Percentiles rank a stretch among this genome's conserved stretches.
phyloP scores from a whole-genome alignment of 257 asterid genomes.

The Capsicum rhomboideum region DNA sequence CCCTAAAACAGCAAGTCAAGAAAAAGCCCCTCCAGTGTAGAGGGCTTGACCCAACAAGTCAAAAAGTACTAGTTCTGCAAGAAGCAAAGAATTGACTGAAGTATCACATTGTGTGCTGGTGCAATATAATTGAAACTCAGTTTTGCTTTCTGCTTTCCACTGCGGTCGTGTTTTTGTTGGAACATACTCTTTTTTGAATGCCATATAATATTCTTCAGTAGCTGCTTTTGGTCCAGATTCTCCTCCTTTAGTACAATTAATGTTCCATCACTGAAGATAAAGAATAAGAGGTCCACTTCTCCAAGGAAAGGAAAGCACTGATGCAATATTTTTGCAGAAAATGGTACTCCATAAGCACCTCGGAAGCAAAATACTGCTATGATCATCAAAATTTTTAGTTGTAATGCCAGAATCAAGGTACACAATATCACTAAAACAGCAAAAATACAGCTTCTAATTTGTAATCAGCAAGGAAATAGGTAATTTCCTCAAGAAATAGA shows the following conservation, averaged over 20 bases:
- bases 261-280: neutral
- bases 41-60: too few relatives aligned
- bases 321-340: neutral
- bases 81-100: too few relatives aligned
- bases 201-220: neutral
- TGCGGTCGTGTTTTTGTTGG: neutral
- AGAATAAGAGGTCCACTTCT: neutral
- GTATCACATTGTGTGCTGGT: slow-evolving; percentile 1
- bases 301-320: neutral
- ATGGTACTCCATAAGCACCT: neutral
- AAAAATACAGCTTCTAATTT: neutral
- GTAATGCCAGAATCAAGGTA: neutral
- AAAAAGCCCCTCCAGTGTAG: too few relatives aligned
- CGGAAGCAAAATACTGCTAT: neutral
- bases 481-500: neutral
- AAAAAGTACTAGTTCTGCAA: too few relatives aligned
- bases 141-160: slow-evolving; percentile 2
- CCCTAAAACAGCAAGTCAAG: neutral
- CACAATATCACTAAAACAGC: neutral
- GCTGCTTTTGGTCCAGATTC: slow-evolving; percentile 1
- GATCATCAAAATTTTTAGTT: neutral
- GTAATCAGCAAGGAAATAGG: neutral
- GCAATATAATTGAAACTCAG: slow-evolving; percentile 1
- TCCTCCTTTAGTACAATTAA: neutral
- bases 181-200: neutral